Percentiles rank a stretch among this genome's conserved stretches.
These are phyloP conservation scores for Colletotrichum somersetense DNA, from an alignment of 2,329 filamentous ascomycete species.

Conservation along the genomic window DNA sequence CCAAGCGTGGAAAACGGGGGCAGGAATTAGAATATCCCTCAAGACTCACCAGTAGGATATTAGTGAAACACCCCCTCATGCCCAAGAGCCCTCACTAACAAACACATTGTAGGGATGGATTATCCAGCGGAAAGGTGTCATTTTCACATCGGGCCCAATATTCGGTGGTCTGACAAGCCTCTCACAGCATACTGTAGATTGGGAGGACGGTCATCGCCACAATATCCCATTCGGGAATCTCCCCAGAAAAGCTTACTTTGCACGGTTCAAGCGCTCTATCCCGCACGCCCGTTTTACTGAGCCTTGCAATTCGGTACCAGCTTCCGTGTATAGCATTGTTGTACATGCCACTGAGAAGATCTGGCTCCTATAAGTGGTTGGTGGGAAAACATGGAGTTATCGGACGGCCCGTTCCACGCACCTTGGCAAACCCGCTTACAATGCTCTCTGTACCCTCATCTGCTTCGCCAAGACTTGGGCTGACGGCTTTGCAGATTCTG, in stretches of 20 bases:
- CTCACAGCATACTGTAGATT: neutral
- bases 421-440: neutral
- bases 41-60: no score
- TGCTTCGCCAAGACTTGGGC: neutral
- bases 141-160: neutral
- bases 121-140: neutral
- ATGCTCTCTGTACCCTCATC: neutral
- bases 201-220: neutral
- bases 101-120: neutral
- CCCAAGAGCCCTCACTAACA: neutral
- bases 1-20: constrained; percentile 16
- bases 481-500: neutral
- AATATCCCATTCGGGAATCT: neutral
- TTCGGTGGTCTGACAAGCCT: neutral
- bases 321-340: neutral
- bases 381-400: neutral
- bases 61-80: neutral
- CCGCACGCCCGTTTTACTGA: neutral
- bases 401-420: constrained; percentile 20
- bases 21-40: neutral
- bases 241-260: constrained; percentile 11
- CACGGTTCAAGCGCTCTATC: constrained; percentile 2
- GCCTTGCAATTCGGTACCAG: neutral
- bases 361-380: constrained; percentile 1
- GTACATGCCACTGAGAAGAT: neutral